phyloP scores from a whole-genome alignment of 1,284 basidiomycete genomes.

The Sporisorium graminicola region DNA sequence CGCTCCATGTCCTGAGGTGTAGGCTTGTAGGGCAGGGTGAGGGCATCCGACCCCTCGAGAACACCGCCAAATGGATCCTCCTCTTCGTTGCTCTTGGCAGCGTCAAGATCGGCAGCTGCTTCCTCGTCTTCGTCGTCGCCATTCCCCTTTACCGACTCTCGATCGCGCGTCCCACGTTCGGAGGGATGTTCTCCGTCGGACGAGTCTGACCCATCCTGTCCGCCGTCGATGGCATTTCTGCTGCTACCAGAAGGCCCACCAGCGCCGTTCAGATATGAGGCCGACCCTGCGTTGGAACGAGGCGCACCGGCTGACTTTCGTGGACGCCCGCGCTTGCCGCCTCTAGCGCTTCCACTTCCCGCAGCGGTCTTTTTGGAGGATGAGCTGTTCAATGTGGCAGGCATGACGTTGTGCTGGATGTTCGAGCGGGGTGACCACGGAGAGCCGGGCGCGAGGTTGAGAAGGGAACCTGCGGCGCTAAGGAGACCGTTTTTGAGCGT shows the following conservation, averaged over 20 bases:
- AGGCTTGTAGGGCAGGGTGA: slow-evolving; percentile 79
- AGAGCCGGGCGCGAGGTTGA: slow-evolving; percentile 28
- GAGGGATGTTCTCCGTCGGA: slow-evolving; percentile 34
- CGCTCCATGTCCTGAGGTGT: slow-evolving; percentile 79
- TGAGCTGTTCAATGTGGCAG: slow-evolving; percentile 7
- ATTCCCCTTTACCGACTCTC: slow-evolving; percentile 18
- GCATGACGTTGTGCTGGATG: not conserved
- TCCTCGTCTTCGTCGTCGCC: slow-evolving; percentile 38
- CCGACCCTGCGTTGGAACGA: slow-evolving; percentile 13
- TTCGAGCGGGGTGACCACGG: slow-evolving; percentile 22
- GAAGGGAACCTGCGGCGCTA: slow-evolving; percentile 34
- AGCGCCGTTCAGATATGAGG: slow-evolving; percentile 11
- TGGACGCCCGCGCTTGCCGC: slow-evolving; percentile 28
- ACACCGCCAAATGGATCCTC: slow-evolving; percentile 82
- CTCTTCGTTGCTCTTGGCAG: slow-evolving; percentile 39
- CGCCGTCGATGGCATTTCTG: slow-evolving; percentile 18
- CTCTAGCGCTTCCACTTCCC: slow-evolving; percentile 16
- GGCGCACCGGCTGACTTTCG: slow-evolving; percentile 23
- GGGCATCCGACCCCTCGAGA: slow-evolving; percentile 79
- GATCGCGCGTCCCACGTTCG: slow-evolving; percentile 19
- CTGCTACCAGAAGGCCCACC: slow-evolving; percentile 20
- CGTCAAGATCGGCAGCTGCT: slow-evolving; percentile 29
- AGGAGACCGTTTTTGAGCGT: slow-evolving; percentile 41
- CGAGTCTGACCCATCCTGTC: slow-evolving; percentile 29
- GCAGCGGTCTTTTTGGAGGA: slow-evolving; percentile 14